Evolutionary conservation across 768 basidiomycete genomes (phyloP), one percentile per base, ranked within the genome.

Genomic region (Leccinum olivaceopallidum): DNA sequence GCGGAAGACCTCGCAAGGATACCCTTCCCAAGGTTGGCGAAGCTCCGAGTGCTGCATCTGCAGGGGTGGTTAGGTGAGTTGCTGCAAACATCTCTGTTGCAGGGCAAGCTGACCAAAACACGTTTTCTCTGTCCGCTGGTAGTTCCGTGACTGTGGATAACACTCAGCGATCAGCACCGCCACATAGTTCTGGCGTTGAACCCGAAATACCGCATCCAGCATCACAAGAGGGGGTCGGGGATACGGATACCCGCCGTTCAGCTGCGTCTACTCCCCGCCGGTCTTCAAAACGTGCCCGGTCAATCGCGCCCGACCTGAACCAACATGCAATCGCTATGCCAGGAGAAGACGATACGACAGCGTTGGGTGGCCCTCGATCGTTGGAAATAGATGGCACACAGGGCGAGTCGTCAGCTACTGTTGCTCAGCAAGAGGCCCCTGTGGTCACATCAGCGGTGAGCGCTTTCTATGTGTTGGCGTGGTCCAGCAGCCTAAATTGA

Each of bases 1-100:
- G 75, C 9, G 78, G 76, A 30, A 69, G 76, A 30, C 75, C 76
- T 32, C 73, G 68, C 52, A 78, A 74, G 62, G 44, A 65, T 30
- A 58, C 50, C 2, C 16, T 60, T 37, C 9, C 58, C 20, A 66
- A 56, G 20, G 60, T 37, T 28, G 52, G 39, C 6, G 58, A 51
- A 49, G 28, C 30, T 53, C 48, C 34, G 39, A 48, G 13, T 28
- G 4, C 13, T 48, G 39, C 57, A 13, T 32, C 53, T 34, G 52
- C 49, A 30, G 7, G 32, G 18, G 37, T 22, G 37, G 57, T 55
- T 13, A 53, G 14, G 44, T 44, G 56, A 53, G 39, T 1, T 3
- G 16, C 36, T 37, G 39, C 57, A 32, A 51, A 24, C 22, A 13
- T 20, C 47, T 24, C 49, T 22, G 8, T 50, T 30, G 13, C 57